Conservation (phyloP, 331 rosid species). For the Acacia concinna region DNA sequence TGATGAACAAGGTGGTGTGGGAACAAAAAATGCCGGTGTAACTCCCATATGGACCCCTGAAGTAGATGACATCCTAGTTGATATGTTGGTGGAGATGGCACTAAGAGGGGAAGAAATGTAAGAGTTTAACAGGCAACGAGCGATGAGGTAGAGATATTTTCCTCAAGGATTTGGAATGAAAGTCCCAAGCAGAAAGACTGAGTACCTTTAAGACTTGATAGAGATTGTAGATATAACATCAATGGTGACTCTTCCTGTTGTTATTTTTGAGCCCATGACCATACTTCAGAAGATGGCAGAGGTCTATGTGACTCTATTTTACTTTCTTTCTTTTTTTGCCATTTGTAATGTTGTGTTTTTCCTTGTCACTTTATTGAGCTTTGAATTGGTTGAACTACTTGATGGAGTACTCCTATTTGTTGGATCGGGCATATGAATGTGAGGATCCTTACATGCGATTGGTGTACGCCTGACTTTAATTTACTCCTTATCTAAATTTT, state of each 20-base stretch:
- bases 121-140: no score
- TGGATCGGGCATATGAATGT: slow-evolving; percentile 83
- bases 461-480: slow-evolving; percentile 67
- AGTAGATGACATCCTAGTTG: no score
- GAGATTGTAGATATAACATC: slow-evolving; percentile 89
- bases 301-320: slow-evolving; percentile 39
- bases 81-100: no score
- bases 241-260: slow-evolving; percentile 94
- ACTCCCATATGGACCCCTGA: no score
- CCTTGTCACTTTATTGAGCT: neutral
- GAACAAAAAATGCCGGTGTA: no score
- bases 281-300: slow-evolving; percentile 94
- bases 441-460: slow-evolving; percentile 90
- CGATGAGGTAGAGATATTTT: no score
- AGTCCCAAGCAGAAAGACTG: no score
- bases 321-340: accelerated
- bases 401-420: slow-evolving; percentile 86
- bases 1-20: no score
- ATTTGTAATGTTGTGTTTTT: slow-evolving; percentile 4
- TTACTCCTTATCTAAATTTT: neutral
- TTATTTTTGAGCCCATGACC: slow-evolving; percentile 96
- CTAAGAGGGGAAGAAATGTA: no score
- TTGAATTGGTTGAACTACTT: slow-evolving; percentile 43
- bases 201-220: no score
- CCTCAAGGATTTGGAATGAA: no score